Evolutionary conservation across 1,284 basidiomycete species (phyloP), one percentile per base, ranked within the genome.

Genomic region (Agroathelia rolfsii): DNA sequence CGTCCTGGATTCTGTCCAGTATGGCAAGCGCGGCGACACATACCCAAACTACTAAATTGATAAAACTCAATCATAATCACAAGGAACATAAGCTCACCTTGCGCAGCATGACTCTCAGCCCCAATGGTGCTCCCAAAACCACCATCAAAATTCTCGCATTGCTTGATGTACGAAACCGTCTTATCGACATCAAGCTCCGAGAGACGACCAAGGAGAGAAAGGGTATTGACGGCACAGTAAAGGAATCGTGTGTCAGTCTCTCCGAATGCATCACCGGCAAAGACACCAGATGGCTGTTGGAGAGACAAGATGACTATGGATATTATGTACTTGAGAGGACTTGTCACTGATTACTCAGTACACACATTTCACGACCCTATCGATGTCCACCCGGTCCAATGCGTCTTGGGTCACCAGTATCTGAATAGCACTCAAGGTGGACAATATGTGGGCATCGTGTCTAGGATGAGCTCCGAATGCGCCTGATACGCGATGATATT

Each of bases 131-230:
- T 76, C 8, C 94, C 94, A 47, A 95, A 99, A 0, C 92, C 94
- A 3, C 93, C 93, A 52, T 99, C 94, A 51, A 92, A 94, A 54
- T 99, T 99, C 49, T 68, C 70, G 55, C 93, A 95, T 21, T 69
- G 61, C 9, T 63, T 51, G 26, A 98, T 72, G 54, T 93, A 90
- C 3, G 56, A 62, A 5, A 88, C 70, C 0, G 88, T 79, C 42
- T 68, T 69, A 22, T 80, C 74, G 23, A 66, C 58, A 41, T 78
- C 71, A 25, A 85, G 55, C 22, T 71, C 61, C 32, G 69, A 56
- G 13, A 97, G 62, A 19, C 70, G 65, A 1, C 79, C 80, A 6
- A 97, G 74, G 5, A 96, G 72, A 0, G 88, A 85, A 0, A 99
- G 65, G 0, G 83, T 77, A 28, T 72, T 76, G 25, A 93, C 65